Evolutionary conservation across 1,139 yeast species (phyloP).

Genomic region (Lodderomyces orthopsilosis): DNA sequence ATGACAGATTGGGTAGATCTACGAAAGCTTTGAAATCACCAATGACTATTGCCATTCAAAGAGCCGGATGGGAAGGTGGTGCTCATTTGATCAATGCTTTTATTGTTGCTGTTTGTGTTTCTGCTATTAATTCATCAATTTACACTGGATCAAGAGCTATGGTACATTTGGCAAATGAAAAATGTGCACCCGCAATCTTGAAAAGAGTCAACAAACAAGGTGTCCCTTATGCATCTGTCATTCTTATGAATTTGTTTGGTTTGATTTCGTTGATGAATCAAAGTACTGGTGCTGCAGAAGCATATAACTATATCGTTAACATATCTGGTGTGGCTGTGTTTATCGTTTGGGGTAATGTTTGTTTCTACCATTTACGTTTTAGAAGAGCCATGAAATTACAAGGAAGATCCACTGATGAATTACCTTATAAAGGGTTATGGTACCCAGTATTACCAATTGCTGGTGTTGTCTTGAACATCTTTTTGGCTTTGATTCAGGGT

Average conservation of each 20-base stretch:
- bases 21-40: slow-evolving; percentile 38
- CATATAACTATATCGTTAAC: slow-evolving; percentile 52
- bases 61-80: slow-evolving; percentile 53
- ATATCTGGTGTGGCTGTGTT: slow-evolving; percentile 57
- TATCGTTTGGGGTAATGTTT: slow-evolving; percentile 56
- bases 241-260: slow-evolving; percentile 47
- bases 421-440: slow-evolving; percentile 53
- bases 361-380: slow-evolving; percentile 49
- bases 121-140: slow-evolving; percentile 54
- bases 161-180: slow-evolving; percentile 49
- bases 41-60: slow-evolving; percentile 39
- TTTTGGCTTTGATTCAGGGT: slow-evolving; percentile 64
- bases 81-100: slow-evolving; percentile 51
- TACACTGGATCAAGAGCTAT: slow-evolving; percentile 53
- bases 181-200: slow-evolving; percentile 47
- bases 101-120: slow-evolving; percentile 49
- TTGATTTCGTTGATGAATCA: slow-evolving; percentile 50
- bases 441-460: slow-evolving; percentile 54
- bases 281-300: slow-evolving; percentile 52
- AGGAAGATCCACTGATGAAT: slow-evolving; percentile 43
- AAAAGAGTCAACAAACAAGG: slow-evolving; percentile 44
- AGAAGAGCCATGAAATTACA: slow-evolving; percentile 48
- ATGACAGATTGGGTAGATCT: slow-evolving; percentile 27
- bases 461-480: slow-evolving; percentile 49
- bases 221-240: slow-evolving; percentile 50